A percentile compares a stretch with the other conserved stretches of the same genome.
Conservation (phyloP, 2,329 filamentous ascomycete species). For the Colletotrichum trifolii region DNA sequence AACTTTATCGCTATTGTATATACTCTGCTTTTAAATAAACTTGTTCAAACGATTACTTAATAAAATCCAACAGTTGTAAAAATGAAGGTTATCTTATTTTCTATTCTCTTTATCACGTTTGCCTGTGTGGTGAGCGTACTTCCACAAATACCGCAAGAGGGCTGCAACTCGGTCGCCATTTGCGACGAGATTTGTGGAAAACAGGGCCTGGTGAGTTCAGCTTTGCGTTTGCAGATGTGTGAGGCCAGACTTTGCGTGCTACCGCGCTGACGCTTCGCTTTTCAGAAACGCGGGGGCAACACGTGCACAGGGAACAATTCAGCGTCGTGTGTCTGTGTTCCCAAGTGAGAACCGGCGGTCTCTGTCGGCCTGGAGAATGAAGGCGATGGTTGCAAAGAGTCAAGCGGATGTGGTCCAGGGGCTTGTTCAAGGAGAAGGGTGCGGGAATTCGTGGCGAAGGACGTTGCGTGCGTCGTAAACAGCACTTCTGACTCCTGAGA, state of each 20-base stretch:
- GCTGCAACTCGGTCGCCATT: slow-evolving; percentile 12
- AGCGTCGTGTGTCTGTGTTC: not conserved
- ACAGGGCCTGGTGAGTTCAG: not conserved
- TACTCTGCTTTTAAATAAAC: too few species aligned
- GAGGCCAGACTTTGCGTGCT: not conserved
- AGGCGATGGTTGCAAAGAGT: too few species aligned
- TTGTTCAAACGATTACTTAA: too few species aligned
- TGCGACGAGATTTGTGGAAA: slow-evolving; percentile 4
- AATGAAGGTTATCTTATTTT: not conserved
- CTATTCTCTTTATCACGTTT: not conserved
- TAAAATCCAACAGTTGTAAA: not conserved
- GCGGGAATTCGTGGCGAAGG: too few species aligned
- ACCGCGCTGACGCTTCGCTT: not conserved
- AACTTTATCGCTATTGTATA: too few species aligned
- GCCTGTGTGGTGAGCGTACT: not conserved
- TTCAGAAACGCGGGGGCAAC: slow-evolving; percentile 2
- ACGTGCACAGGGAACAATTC: not conserved
- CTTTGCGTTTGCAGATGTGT: not conserved
- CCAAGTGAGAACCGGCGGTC: not conserved
- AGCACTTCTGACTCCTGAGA: too few species aligned
- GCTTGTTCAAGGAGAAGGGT: too few species aligned
- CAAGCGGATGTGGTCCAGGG: too few species aligned
- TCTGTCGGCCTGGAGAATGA: too few species aligned
- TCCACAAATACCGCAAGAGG: not conserved
- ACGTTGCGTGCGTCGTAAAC: too few species aligned